A percentile compares a stretch with the other conserved stretches of the same genome.
Evolutionary conservation across 129 eudicot species (phyloP).

Genomic region (Pittosporum tobira): DNA sequence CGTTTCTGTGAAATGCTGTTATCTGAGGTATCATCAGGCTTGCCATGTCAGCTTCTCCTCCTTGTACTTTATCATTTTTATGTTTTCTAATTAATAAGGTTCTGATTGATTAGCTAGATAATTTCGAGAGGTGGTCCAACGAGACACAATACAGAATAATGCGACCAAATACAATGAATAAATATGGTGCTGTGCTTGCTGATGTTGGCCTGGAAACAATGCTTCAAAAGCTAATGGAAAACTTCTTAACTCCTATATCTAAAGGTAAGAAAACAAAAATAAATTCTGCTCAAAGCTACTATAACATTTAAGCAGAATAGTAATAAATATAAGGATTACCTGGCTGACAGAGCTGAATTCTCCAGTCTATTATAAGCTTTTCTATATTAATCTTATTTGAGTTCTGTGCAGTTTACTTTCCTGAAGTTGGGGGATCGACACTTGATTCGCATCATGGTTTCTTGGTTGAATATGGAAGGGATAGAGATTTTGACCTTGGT

Average conservation of each 20-base stretch:
- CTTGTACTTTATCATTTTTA: conserved; percentile 37
- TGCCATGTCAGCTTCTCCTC: conserved; percentile 16
- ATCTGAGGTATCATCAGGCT: conserved; percentile 56
- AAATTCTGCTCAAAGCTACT: conserved; percentile 3
- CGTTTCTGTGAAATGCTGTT: conserved; percentile 72
- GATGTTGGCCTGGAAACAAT: conserved; percentile 84
- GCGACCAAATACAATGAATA: conserved; percentile 90
- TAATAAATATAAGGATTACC: neutral
- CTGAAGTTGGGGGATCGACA: conserved; percentile 82
- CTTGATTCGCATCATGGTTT: conserved; percentile 96
- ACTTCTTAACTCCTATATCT: conserved; percentile 71
- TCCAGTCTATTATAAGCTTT: conserved; percentile 8
- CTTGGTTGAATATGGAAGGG: conserved; percentile 76
- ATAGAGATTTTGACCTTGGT: conserved; percentile 88
- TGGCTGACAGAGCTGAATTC: conserved; percentile 2
- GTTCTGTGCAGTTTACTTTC: conserved; percentile 70
- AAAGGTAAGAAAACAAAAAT: no score
- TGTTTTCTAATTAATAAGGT: conserved; percentile 41
- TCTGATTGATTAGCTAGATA: conserved; percentile 70
- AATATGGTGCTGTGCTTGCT: conserved; percentile 87
- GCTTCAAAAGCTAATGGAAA: conserved; percentile 79
- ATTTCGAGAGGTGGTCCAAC: conserved; percentile 70
- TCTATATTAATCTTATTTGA: conserved; percentile 7
- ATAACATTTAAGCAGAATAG: neutral
- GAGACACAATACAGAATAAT: conserved; percentile 74